phyloP scores from a whole-genome alignment of 352 stramenopile species.

The Phytophthora citricola region DNA sequence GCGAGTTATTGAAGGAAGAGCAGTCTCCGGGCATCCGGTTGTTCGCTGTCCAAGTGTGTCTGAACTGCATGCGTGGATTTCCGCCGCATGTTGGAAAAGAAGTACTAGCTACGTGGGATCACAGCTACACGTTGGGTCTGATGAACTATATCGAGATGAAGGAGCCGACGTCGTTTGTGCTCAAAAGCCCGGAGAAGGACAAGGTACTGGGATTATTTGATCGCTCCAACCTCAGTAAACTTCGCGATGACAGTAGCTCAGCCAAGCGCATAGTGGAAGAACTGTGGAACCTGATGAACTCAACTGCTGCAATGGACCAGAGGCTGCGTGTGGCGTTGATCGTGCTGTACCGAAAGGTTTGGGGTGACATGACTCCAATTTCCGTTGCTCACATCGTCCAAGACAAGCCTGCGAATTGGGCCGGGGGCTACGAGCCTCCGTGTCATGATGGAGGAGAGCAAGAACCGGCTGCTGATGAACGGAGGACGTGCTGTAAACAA shows the following conservation, averaged over 20 bases:
- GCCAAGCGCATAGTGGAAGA: constrained; percentile 70
- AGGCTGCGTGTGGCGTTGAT: constrained; percentile 77
- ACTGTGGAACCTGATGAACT: constrained; percentile 84
- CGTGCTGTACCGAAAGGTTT: constrained; percentile 82
- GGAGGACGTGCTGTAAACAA: constrained; percentile 29
- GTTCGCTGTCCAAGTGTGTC: constrained; percentile 79
- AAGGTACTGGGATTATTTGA: constrained; percentile 71
- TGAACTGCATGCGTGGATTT: constrained; percentile 85
- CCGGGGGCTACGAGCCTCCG: constrained; percentile 82
- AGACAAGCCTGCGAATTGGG: constrained; percentile 80
- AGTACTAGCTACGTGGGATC: constrained; percentile 82
- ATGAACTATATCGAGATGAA: constrained; percentile 86
- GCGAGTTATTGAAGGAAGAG: constrained; percentile 65
- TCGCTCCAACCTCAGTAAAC: constrained; percentile 59
- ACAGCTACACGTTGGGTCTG: constrained; percentile 79
- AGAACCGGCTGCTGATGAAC: constrained; percentile 57
- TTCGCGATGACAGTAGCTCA: constrained; percentile 81
- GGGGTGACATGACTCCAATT: constrained; percentile 83
- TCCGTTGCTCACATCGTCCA: constrained; percentile 83
- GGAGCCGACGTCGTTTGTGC: constrained; percentile 74
- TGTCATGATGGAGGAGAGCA: constrained; percentile 87
- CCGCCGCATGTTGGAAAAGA: constrained; percentile 72
- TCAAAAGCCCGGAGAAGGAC: constrained; percentile 79
- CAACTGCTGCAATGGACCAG: constrained; percentile 63
- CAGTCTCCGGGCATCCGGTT: constrained; percentile 75